A percentile compares a stretch with the other conserved stretches of the same genome.
These are phyloP conservation scores for Coemansia sp. DNA, from an alignment of 192 early-diverging fungal species.

Conservation along the genomic window DNA sequence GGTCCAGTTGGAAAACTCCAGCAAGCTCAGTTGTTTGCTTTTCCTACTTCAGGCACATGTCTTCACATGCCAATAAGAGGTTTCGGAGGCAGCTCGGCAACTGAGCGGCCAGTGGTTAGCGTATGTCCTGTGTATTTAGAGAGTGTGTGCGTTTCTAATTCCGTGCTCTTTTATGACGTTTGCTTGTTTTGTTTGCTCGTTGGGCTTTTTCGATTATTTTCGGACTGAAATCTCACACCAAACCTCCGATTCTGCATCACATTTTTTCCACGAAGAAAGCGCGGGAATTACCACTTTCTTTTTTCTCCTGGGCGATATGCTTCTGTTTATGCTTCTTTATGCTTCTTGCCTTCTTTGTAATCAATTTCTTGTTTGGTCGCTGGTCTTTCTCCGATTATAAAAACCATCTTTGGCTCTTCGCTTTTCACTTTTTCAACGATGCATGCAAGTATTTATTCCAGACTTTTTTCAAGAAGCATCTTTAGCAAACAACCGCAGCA, in stretches of 20 bases:
- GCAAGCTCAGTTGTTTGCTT: neutral
- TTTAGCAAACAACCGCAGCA: conserved; percentile 1
- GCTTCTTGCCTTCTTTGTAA: neutral
- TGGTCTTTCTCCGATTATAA: neutral
- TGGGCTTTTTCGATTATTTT: neutral
- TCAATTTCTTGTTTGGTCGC: no score
- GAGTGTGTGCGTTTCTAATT: neutral
- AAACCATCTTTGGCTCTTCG: neutral
- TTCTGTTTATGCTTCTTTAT: neutral
- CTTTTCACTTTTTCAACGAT: neutral
- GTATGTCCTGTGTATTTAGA: neutral
- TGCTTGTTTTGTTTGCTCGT: no score
- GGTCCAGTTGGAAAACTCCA: neutral
- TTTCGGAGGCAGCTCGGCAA: neutral
- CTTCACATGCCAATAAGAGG: neutral
- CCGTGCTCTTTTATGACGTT: neutral
- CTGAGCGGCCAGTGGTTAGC: neutral
- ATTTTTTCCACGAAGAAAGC: neutral
- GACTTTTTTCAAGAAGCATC: neutral
- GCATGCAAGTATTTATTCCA: neutral
- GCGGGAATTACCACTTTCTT: neutral
- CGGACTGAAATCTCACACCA: neutral
- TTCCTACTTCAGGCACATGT: neutral
- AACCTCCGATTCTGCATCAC: neutral
- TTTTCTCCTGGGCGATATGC: neutral